Conservation (phyloP, 1,139 yeast species). For the Suhomyces choctaworum region DNA sequence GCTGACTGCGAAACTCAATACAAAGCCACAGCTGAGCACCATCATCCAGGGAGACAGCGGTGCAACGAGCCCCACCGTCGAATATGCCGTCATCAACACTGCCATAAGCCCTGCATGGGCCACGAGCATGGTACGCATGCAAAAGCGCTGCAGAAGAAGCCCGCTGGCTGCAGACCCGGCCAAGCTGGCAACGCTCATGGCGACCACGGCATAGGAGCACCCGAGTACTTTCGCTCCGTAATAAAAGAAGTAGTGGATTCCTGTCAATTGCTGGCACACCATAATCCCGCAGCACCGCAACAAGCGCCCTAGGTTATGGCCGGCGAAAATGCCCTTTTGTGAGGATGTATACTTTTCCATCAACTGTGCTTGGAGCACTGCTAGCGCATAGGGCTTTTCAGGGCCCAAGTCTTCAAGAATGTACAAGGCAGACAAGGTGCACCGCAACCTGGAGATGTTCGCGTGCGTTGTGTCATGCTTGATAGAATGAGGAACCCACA, state of each 20-base stretch:
- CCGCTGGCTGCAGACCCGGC: slow-evolving; percentile 19
- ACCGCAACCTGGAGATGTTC: neutral
- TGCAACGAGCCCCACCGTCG: slow-evolving; percentile 13
- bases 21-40: slow-evolving; percentile 18
- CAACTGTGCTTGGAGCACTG: too few relatives aligned
- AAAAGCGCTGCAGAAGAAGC: slow-evolving; percentile 13
- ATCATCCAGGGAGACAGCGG: slow-evolving; percentile 8
- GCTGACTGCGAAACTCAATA: slow-evolving; percentile 28
- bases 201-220: slow-evolving; percentile 13
- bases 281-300: slow-evolving; percentile 22
- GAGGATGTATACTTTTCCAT: too few relatives aligned
- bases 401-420: neutral
- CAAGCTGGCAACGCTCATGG: slow-evolving; percentile 20
- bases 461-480: slow-evolving; percentile 4
- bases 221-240: slow-evolving; percentile 27
- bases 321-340: too few relatives aligned
- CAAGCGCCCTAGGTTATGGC: neutral
- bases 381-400: too few relatives aligned
- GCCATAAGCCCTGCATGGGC: slow-evolving; percentile 18
- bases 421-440: neutral
- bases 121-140: slow-evolving; percentile 11
- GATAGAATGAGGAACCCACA: slow-evolving; percentile 17
- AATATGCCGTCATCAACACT: slow-evolving; percentile 17
- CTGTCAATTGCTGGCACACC: slow-evolving; percentile 37
- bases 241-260: slow-evolving; percentile 37